Base-by-base conservation (phyloP, 108 stramenopile species). In the Mayamaea pseudoterrestris region DNA sequence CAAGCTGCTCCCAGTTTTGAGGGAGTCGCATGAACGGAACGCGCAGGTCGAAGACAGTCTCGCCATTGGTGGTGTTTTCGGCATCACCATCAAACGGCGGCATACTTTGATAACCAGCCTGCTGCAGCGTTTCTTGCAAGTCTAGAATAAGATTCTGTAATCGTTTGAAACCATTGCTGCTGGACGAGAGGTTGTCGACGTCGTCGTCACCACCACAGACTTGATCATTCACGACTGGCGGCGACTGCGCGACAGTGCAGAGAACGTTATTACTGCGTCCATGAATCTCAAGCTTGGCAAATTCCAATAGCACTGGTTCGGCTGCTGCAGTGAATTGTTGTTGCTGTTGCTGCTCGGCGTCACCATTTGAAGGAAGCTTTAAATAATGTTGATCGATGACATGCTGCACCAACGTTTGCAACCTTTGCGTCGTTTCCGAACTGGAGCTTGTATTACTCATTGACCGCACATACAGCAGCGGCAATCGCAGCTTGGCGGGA, bases 11-110 rank as follows among this genome's bases (percentile, higher is more conserved):
- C 68, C 80, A 89, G 20, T 73, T 40, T 7, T 44, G 27, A 7
- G 86, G 86, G 8, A 89, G 58, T 30, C 78, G 58, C 64, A 89
- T 75, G 47, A 89, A 89, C 8, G 86, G 75, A 34, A 83, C n/a
- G n/a, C n/a, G n/a, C n/a, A n/a, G n/a, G n/a, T n/a, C n/a, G n/a
- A n/a, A n/a, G n/a, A n/a, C n/a, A n/a, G n/a, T n/a, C n/a, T n/a
- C n/a, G n/a, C n/a, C n/a, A n/a, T n/a, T n/a, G n/a, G n/a, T n/a
- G n/a, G n/a, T n/a, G n/a, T n/a, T n/a, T n/a, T n/a, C n/a, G n/a
- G n/a, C n/a, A n/a, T n/a, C n/a, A n/a, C n/a, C n/a, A n/a, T n/a
- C n/a, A n/a, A n/a, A n/a, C n/a, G n/a, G n/a, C n/a, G n/a, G n/a
- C n/a, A n/a, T n/a, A n/a, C n/a, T n/a, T n/a, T n/a, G n/a, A n/a